These are phyloP conservation scores for Torulaspora delbrueckii DNA, from an alignment of 805 yeast species.

Conservation along the genomic window DNA sequence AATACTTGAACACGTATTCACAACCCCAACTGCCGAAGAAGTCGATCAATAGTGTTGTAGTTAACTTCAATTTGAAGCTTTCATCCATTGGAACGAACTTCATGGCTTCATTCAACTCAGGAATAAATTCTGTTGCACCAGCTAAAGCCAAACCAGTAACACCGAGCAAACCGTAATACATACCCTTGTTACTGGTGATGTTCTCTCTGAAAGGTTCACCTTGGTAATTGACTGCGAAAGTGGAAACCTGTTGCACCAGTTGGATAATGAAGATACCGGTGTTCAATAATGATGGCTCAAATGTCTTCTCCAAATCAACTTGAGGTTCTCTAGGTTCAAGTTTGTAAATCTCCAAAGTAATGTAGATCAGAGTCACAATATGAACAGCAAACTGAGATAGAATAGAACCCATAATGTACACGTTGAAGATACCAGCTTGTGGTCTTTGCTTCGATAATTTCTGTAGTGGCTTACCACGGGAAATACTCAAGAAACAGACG, in stretches of 20 bases:
- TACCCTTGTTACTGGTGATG: conserved; percentile 85
- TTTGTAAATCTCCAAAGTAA: conserved; percentile 75
- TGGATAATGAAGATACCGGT: conserved; percentile 94
- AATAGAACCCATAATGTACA: conserved; percentile 95
- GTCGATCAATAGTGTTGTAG: conserved; percentile 68
- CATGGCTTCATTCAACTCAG: conserved; percentile 90
- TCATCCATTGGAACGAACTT: conserved; percentile 81
- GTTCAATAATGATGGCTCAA: conserved; percentile 84
- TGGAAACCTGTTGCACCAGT: conserved; percentile 93
- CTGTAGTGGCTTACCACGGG: conserved; percentile 87
- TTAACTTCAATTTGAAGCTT: conserved; percentile 71
- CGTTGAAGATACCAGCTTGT: conserved; percentile 93
- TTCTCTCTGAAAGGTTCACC: conserved; percentile 95
- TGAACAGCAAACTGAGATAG: conserved; percentile 95
- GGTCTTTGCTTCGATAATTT: conserved; percentile 91
- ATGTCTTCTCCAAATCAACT: conserved; percentile 83
- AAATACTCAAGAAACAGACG: conserved; percentile 91
- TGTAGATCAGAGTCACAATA: conserved; percentile 71
- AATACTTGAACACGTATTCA: conserved; percentile 74
- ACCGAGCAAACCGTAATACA: conserved; percentile 92
- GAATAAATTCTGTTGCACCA: conserved; percentile 91
- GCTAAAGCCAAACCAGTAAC: conserved; percentile 84
- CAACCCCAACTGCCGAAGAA: conserved; percentile 69
- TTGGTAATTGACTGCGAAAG: conserved; percentile 96
- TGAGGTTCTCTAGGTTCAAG: conserved; percentile 91